phyloP scores from a whole-genome alignment of 2,329 filamentous ascomycete genomes.

The Pseudogymnoascus sp. region DNA sequence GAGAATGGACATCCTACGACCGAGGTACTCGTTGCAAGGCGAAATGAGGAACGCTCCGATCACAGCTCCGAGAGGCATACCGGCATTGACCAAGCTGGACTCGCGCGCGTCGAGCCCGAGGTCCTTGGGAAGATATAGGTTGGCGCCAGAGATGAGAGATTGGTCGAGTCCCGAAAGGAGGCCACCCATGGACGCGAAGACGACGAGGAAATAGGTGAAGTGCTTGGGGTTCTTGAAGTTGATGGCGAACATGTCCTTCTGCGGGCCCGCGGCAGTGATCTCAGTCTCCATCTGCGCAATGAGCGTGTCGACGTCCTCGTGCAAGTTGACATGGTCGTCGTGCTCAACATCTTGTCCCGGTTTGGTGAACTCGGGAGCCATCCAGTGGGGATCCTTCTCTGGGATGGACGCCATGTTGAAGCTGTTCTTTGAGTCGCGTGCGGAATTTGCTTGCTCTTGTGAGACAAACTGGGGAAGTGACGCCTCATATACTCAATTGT shows the following conservation, averaged over 20 bases:
- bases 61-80: slow-evolving; percentile 65
- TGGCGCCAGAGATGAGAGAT: slow-evolving; percentile 63
- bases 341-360: background rate
- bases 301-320: slow-evolving; percentile 26
- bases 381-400: slow-evolving; percentile 5
- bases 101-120: slow-evolving; percentile 47
- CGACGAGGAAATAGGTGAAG: slow-evolving; percentile 62
- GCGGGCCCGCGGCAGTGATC: slow-evolving; percentile 21
- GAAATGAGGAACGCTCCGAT: slow-evolving; percentile 60
- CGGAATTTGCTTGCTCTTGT: background rate
- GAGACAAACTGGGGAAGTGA: background rate
- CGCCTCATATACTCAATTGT: background rate
- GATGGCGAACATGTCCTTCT: slow-evolving; percentile 39
- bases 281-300: slow-evolving; percentile 29
- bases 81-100: slow-evolving; percentile 60
- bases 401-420: background rate
- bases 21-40: slow-evolving; percentile 59
- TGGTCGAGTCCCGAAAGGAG: slow-evolving; percentile 66
- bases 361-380: slow-evolving; percentile 8
- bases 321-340: background rate
- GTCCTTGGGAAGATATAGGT: slow-evolving; percentile 55
- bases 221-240: slow-evolving; percentile 53
- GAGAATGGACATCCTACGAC: slow-evolving; percentile 61
- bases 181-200: slow-evolving; percentile 64
- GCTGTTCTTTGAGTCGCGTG: background rate